phyloP scores from a whole-genome alignment of 441 rosid species.

The Adansonia madagascariensis region DNA sequence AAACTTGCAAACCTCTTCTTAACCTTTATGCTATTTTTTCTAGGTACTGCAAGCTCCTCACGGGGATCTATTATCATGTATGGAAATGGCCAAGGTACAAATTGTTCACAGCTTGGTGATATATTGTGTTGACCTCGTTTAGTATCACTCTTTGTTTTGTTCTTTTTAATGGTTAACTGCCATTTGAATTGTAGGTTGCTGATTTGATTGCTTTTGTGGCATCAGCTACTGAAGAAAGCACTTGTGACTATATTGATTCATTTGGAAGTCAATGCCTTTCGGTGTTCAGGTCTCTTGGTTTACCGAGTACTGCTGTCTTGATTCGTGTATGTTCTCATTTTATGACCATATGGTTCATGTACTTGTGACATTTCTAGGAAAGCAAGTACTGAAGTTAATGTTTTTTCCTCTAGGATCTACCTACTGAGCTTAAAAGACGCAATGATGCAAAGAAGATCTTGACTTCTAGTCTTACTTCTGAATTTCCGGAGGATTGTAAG shows the following conservation, averaged over 20 bases:
- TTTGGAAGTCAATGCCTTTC: constrained; percentile 89
- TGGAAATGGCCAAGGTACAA: constrained; percentile 93
- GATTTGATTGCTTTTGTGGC: constrained; percentile 96
- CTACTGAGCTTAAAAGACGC: constrained; percentile 63
- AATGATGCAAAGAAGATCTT: constrained; percentile 73
- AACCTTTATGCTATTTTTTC: constrained; percentile 5
- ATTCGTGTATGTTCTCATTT: constrained; percentile 68
- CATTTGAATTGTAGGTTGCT: constrained; percentile 65
- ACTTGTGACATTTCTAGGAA: constrained; percentile 8
- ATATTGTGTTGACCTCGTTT: background rate
- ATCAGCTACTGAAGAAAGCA: constrained; percentile 66
- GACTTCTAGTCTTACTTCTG: constrained; percentile 62
- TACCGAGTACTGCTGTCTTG: constrained; percentile 80
- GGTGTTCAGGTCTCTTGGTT: constrained; percentile 79
- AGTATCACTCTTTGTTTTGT: background rate
- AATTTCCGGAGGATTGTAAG: constrained; percentile 88
- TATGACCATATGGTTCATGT: background rate
- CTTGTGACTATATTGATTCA: constrained; percentile 61
- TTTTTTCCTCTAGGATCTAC: constrained; percentile 61
- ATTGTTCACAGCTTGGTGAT: constrained; percentile 24
- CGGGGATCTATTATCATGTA: constrained; percentile 75
- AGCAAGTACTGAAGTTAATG: constrained; percentile 25
- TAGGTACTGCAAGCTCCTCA: constrained; percentile 86
- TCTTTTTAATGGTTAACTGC: constrained; percentile 18
- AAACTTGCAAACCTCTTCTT: constrained; percentile 26